A percentile compares a stretch with the other conserved stretches of the same genome.
phyloP scores from a whole-genome alignment of 2,329 filamentous ascomycete species.

The Botryotinia globosa region DNA sequence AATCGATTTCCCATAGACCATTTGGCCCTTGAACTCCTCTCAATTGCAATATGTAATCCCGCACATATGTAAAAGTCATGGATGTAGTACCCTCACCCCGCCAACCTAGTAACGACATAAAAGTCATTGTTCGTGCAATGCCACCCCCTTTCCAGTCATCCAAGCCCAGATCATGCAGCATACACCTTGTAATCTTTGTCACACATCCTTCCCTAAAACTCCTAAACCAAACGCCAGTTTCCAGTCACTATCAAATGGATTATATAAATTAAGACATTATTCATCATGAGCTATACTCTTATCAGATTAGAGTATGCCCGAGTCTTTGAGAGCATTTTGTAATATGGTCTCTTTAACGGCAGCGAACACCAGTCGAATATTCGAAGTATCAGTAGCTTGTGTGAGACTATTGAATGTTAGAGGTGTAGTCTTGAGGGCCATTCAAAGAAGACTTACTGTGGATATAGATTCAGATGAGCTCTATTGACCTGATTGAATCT shows the following conservation, averaged over 20 bases:
- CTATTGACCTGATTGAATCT: slow-evolving; percentile 98
- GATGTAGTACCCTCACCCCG: slow-evolving; percentile 9
- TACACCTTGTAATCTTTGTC: slow-evolving; percentile 25
- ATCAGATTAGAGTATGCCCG: slow-evolving; percentile 76
- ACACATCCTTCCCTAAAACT: slow-evolving; percentile 33
- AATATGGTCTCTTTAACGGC: slow-evolving; percentile 98
- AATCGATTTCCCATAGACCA: neutral
- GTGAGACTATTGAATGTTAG: slow-evolving; percentile 66
- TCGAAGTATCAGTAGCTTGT: slow-evolving; percentile 97
- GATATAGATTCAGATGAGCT: slow-evolving; percentile 92
- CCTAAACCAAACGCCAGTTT: slow-evolving; percentile 34
- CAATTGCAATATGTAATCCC: slow-evolving; percentile 14
- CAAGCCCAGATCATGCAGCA: slow-evolving; percentile 27
- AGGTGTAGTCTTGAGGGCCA: slow-evolving; percentile 3
- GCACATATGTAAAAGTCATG: slow-evolving; percentile 19
- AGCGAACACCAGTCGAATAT: slow-evolving; percentile 95
- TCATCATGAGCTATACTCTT: slow-evolving; percentile 23
- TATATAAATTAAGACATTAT: slow-evolving; percentile 30
- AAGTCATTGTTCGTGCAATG: slow-evolving; percentile 16
- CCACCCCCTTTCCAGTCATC: slow-evolving; percentile 20
- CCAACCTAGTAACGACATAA: slow-evolving; percentile 2
- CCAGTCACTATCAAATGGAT: slow-evolving; percentile 26
- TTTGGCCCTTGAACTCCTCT: slow-evolving; percentile 11
- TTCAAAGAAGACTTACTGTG: slow-evolving; percentile 67
- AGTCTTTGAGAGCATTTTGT: slow-evolving; percentile 97